Base-by-base conservation (phyloP, 371 early-diverging fungal species). In the Mortierella sp. region DNA sequence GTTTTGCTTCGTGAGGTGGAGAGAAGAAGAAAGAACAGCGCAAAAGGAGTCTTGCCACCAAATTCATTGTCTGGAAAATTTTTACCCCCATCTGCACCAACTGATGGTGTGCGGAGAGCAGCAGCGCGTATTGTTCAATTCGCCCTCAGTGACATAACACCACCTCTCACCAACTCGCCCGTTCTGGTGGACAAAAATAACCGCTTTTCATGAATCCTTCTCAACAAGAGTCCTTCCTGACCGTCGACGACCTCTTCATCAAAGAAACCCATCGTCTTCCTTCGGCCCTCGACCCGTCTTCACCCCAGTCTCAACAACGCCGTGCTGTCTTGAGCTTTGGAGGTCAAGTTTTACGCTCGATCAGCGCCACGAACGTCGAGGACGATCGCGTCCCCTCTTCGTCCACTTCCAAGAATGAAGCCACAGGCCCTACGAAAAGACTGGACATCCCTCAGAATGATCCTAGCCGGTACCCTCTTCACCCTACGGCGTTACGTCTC, bases 191-290 rank as follows among this genome's bases (percentile, higher is more conserved):
- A n/a, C n/a, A n/a, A n/a, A n/a, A n/a, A n/a, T n/a, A n/a, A n/a
- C n/a, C n/a, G n/a, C 13, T 55, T 3, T 27, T 39, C n/a, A 49
- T 50, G 50, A 14, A 23, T 23, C 24, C 59, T 26, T 30, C 50
- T 7, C 18, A 13, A 14, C 23, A 41, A 39, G 50, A 54, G 26
- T 31, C 43, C n/a, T 30, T 31, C 39, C 50, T 67, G 23, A 30
- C 50, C 52, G 46, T 68, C 28, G 30, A 57, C 27, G 50, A 50
- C 28, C 49, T 68, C 61, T 68, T 68, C 13, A 8, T n/a, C 57
- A 68, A 61, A 13, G 58, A 41, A 50, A 27, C 21, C 0, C 49
- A 2, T 45, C 46, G 2, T 14, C 57, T 5, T 19, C n/a, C n/a
- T n/a, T n/a, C n/a, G n/a, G n/a, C n/a, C n/a, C 34, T 4, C 34